Conservation (phyloP, 2,329 filamentous ascomycete genomes). For the Colletotrichum sp. region DNA sequence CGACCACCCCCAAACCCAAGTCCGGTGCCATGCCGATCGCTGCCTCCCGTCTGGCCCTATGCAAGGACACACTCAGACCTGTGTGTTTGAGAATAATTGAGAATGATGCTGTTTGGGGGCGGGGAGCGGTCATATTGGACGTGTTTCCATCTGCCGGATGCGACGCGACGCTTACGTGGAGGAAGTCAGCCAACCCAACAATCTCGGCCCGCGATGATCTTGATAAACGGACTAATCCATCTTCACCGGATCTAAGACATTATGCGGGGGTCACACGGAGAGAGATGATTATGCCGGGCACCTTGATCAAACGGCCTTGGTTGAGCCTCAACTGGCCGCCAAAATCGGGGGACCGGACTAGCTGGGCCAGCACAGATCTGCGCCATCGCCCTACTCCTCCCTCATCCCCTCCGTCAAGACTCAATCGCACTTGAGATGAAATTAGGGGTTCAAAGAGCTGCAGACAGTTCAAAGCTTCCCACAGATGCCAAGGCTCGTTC, state of each 20-base stretch:
- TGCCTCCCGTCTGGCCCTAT: not conserved
- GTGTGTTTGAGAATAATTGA: not conserved
- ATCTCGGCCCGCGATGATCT: not conserved
- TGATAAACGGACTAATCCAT: not conserved
- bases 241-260: not conserved
- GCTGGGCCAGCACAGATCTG: not conserved
- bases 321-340: not conserved
- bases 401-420: not conserved
- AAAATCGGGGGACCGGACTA: not conserved
- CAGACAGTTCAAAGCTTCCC: not conserved
- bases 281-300: not conserved
- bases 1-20: not conserved
- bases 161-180: not conserved
- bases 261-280: not conserved
- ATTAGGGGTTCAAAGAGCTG: conserved; percentile 1
- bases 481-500: not conserved
- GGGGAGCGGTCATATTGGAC: not conserved
- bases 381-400: not conserved
- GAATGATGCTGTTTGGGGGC: not conserved
- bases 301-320: not conserved
- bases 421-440: not conserved
- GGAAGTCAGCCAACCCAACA: not conserved
- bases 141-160: not conserved
- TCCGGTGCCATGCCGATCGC: not conserved
- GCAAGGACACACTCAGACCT: not conserved